phyloP scores from a whole-genome alignment of 2,329 filamentous ascomycete genomes.

The Curvularia verruculosa region DNA sequence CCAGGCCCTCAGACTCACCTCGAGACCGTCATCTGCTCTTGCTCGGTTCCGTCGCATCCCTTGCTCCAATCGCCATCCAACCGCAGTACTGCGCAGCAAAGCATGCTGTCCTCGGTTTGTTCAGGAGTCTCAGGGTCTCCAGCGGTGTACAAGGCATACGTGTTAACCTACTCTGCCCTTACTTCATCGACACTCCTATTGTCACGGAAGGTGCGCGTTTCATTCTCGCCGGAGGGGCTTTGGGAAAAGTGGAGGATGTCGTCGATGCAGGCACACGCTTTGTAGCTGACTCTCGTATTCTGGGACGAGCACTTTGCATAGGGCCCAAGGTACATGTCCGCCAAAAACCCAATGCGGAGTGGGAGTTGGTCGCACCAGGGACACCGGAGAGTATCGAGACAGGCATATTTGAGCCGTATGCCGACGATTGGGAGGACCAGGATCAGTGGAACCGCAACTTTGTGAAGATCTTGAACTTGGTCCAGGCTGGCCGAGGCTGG shows the following conservation, averaged over 20 bases:
- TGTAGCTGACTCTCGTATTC: constrained; percentile 63
- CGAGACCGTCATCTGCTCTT: constrained; percentile 67
- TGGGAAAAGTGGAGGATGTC: constrained; percentile 64
- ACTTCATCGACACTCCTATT: constrained; percentile 70
- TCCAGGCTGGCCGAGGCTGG: constrained; percentile 61
- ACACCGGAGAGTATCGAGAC: constrained; percentile 46
- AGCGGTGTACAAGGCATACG: constrained; percentile 60
- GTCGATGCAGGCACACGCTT: constrained; percentile 68
- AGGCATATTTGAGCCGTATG: constrained; percentile 67
- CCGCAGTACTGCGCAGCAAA: constrained; percentile 67
- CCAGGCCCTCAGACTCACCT: constrained; percentile 32
- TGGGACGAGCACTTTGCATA: constrained; percentile 64
- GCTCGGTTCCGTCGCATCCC: constrained; percentile 66
- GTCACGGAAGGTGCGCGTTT: constrained; percentile 55
- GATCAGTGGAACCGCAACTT: constrained; percentile 64
- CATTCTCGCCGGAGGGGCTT: constrained; percentile 62
- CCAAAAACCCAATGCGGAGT: constrained; percentile 48
- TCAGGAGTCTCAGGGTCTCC: constrained; percentile 62
- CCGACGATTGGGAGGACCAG: constrained; percentile 62
- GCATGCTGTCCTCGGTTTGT: constrained; percentile 70
- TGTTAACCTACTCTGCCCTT: constrained; percentile 70
- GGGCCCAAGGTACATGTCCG: constrained; percentile 61
- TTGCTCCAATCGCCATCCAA: constrained; percentile 50
- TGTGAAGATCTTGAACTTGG: constrained; percentile 60
- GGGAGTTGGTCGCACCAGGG: constrained; percentile 35